Base-by-base conservation (phyloP, 1,284 basidiomycete genomes). In the Melampsora abietis-canadensis region DNA sequence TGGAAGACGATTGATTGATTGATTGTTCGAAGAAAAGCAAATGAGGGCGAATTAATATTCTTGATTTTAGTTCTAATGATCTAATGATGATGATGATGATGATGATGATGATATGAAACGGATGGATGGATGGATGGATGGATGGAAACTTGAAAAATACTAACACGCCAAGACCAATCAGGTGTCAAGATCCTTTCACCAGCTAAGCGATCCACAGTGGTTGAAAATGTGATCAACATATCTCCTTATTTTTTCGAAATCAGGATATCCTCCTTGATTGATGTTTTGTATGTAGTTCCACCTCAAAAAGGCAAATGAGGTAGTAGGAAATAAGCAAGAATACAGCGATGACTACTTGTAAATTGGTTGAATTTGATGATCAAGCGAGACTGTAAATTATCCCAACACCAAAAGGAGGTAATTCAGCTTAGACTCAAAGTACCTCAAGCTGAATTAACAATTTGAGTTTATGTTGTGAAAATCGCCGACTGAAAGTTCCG, bases 131-230 rank as follows among this genome's bases (percentile, higher is more conserved):
- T 24, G 27, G 19, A 54, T n/a, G 48, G 48, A 27, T n/a, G 10
- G 27, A 19, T 6, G 14, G 3, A 57, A 57, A 24, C 17, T 15
- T 12, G 51, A 15, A 21, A 57, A 30, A 57, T 12, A 57, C 54
- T 57, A 30, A 57, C 54, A 8, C 54, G 54, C 54, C 54, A 57
- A 24, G 54, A 57, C 54, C 54, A 57, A 24, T 57, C 54, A 15
- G 54, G 54, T 21, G 14, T 24, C 3, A 57, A 19, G 54, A 57
- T 57, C 19, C 21, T 21, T 57, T 57, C 54, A 21, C 21, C 27
- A 15, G 54, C 21, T 21, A 24, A 30, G 15, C 10, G 54, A 24
- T 57, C 54, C 21, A 57, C 14, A 30, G 27, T 30, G 21, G 54
- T 57, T 15, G 54, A 57, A 57, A 57, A 57, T 24, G 54, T 57